Percentiles rank a stretch among this genome's conserved stretches.
Evolutionary conservation across 768 basidiomycete species (phyloP).

Genomic region (Lactifluus subvellereus): DNA sequence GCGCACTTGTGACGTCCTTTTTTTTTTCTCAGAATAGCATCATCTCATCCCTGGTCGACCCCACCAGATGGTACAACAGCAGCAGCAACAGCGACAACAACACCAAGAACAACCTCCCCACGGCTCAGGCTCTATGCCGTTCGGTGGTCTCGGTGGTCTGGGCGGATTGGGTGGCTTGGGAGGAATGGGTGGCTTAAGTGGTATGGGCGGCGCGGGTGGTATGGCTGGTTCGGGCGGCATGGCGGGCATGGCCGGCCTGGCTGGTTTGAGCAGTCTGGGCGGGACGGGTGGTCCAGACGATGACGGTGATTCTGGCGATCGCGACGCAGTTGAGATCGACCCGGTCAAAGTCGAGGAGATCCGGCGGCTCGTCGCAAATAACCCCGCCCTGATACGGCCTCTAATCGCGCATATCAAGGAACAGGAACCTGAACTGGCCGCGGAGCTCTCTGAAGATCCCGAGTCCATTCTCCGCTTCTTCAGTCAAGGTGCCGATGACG

Average conservation of each 20-base stretch:
- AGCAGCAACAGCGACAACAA: constrained; percentile 40
- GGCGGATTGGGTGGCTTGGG: not conserved
- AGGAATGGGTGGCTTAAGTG: not conserved
- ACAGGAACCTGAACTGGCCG: constrained; percentile 70
- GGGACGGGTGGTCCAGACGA: constrained; percentile 28
- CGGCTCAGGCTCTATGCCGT: constrained; percentile 11
- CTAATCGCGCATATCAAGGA: constrained; percentile 75
- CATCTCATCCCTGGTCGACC: not conserved
- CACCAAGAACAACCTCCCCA: not conserved
- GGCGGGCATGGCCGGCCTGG: constrained; percentile 48
- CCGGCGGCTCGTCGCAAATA: constrained; percentile 64
- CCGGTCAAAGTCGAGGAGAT: constrained; percentile 63
- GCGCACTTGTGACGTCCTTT: constrained; percentile 23
- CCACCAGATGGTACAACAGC: constrained; percentile 60
- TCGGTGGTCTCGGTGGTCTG: constrained; percentile 31
- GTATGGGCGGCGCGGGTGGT: constrained; percentile 32
- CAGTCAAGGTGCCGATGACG: not conserved
- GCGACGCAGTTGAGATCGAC: constrained; percentile 26
- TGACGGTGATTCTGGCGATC: not conserved
- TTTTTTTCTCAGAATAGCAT: not conserved
- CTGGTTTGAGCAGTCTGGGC: constrained; percentile 49
- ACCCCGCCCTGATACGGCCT: constrained; percentile 73
- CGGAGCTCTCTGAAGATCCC: constrained; percentile 65
- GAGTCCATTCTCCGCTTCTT: constrained; percentile 45
- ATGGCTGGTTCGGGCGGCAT: constrained; percentile 43